phyloP scores from a whole-genome alignment of 805 yeast genomes.

The Candida vartiovaarae region DNA sequence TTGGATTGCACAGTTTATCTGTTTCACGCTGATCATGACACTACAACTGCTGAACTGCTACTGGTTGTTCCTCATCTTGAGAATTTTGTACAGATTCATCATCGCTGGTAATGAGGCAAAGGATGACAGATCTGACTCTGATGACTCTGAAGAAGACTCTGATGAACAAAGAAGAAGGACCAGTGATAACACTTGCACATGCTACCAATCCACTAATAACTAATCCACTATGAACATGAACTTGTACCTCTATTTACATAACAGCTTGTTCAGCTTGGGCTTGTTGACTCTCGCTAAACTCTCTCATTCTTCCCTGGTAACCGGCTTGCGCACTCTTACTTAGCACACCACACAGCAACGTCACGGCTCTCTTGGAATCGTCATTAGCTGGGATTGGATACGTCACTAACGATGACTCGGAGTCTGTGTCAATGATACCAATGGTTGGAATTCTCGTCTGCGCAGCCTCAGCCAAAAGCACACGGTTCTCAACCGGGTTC shows the following conservation, averaged over 20 bases:
- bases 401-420: conserved; percentile 82
- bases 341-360: conserved; percentile 74
- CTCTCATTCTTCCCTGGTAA: conserved; percentile 28
- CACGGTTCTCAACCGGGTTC: conserved; percentile 83
- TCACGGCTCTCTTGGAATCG: conserved; percentile 76
- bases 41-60: conserved; percentile 80
- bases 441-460: conserved; percentile 83
- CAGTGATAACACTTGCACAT: background rate
- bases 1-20: conserved; percentile 89
- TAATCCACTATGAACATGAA: no score
- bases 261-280: background rate
- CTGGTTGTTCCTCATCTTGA: conserved; percentile 79
- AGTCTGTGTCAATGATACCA: conserved; percentile 90
- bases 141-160: conserved; percentile 7
- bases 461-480: conserved; percentile 74
- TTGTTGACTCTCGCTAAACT: conserved; percentile 4
- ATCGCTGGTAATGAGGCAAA: conserved; percentile 74
- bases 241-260: conserved; percentile 7
- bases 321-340: conserved; percentile 85
- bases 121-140: conserved; percentile 26
- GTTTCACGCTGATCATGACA: conserved; percentile 68
- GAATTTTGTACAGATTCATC: conserved; percentile 66
- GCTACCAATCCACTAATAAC: no score
- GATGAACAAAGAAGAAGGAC: conserved; percentile 7
- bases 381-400: conserved; percentile 97